Conservation (phyloP, 2,329 filamentous ascomycete genomes). For the Didymella sp. region DNA sequence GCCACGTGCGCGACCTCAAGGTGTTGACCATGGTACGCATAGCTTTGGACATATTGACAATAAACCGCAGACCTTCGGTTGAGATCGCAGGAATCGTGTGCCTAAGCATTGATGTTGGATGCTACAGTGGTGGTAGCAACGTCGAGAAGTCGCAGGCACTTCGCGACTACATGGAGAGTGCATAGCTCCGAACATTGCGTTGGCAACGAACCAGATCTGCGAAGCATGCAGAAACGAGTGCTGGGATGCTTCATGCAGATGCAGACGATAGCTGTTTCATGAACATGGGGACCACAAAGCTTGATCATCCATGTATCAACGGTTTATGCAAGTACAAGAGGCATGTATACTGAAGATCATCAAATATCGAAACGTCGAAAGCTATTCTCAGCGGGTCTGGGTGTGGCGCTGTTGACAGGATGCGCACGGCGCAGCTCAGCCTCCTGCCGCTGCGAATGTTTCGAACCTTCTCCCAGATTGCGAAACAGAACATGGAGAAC, state of each 20-base stretch:
- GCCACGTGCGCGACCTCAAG: slow-evolving; percentile 8
- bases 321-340: not conserved
- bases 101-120: not conserved
- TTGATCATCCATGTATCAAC: not conserved
- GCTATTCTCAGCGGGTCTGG: not conserved
- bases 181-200: not conserved
- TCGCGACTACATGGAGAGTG: not conserved
- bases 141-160: not conserved
- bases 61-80: not conserved
- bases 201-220: slow-evolving; percentile 2
- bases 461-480: slow-evolving; percentile 10
- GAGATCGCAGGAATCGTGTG: not conserved
- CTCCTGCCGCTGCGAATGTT: slow-evolving; percentile 2
- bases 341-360: slow-evolving; percentile 7
- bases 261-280: not conserved
- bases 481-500: slow-evolving; percentile 16
- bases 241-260: not conserved
- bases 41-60: slow-evolving; percentile 2
- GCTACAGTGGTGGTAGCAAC: not conserved
- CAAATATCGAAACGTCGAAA: not conserved
- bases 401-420: slow-evolving; percentile 16
- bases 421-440: slow-evolving; percentile 10
- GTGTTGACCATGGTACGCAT: slow-evolving; percentile 1
- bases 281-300: slow-evolving; percentile 4
- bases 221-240: not conserved